phyloP scores from a whole-genome alignment of 2,329 filamentous ascomycete species.

The Colletotrichum simmondsii region DNA sequence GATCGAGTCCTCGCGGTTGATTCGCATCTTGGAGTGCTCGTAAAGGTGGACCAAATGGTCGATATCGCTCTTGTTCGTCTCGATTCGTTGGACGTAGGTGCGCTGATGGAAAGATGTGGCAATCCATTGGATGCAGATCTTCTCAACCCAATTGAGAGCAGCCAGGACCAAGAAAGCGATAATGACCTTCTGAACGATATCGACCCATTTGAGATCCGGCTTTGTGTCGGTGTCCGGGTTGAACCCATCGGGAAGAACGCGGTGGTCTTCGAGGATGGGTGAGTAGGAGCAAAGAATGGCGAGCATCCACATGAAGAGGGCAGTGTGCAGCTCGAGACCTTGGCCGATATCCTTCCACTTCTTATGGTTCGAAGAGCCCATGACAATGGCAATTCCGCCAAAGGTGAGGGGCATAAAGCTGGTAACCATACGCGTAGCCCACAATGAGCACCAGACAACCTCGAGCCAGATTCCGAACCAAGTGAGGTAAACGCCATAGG shows the following conservation, averaged over 20 bases:
- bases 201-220: slow-evolving; percentile 71
- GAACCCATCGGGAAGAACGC: slow-evolving; percentile 43
- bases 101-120: slow-evolving; percentile 92
- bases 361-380: slow-evolving; percentile 85
- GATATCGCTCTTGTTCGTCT: slow-evolving; percentile 92
- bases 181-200: slow-evolving; percentile 84
- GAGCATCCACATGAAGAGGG: slow-evolving; percentile 92
- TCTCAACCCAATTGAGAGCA: slow-evolving; percentile 86
- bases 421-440: slow-evolving; percentile 74
- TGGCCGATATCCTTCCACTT: slow-evolving; percentile 94
- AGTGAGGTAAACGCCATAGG: slow-evolving; percentile 80
- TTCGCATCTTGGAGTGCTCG: slow-evolving; percentile 81
- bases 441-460: slow-evolving; percentile 91
- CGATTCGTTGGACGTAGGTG: slow-evolving; percentile 91
- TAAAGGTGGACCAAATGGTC: slow-evolving; percentile 65
- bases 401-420: slow-evolving; percentile 61
- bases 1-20: slow-evolving; percentile 64
- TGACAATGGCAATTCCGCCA: slow-evolving; percentile 71
- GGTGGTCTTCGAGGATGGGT: slow-evolving; percentile 78
- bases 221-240: slow-evolving; percentile 61
- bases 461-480: slow-evolving; percentile 98
- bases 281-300: slow-evolving; percentile 87
- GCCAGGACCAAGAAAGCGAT: slow-evolving; percentile 85
- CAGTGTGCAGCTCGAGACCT: slow-evolving; percentile 85
- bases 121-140: slow-evolving; percentile 94